A percentile compares a stretch with the other conserved stretches of the same genome.
Conservation (phyloP, 768 basidiomycete genomes). For the Phanerochaete sordida region DNA sequence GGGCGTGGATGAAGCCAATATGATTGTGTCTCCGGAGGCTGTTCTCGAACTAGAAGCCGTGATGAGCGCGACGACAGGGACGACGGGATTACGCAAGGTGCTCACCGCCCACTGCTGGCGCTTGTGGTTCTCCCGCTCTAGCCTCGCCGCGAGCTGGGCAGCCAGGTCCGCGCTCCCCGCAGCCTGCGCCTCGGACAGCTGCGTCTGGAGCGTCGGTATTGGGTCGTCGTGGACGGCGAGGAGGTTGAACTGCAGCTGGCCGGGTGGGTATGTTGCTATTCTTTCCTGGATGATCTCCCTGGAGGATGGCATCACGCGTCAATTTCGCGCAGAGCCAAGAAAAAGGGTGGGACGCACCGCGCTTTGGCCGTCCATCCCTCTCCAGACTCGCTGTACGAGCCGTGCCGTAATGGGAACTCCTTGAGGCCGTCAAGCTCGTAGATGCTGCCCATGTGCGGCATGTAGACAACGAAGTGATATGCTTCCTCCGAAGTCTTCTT, state of each 20-base stretch:
- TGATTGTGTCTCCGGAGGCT: constrained; percentile 85
- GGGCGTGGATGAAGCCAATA: constrained; percentile 72
- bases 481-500: constrained; percentile 73
- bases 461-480: constrained; percentile 95
- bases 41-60: constrained; percentile 69
- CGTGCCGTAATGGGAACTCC: constrained; percentile 74
- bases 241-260: constrained; percentile 92
- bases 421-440: constrained; percentile 96
- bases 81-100: constrained; percentile 13
- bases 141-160: constrained; percentile 49
- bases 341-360: constrained; percentile 40
- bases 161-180: constrained; percentile 32
- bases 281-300: constrained; percentile 84
- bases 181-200: constrained; percentile 46
- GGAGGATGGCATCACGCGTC: background rate
- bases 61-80: background rate
- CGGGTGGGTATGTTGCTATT: constrained; percentile 87
- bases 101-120: constrained; percentile 81
- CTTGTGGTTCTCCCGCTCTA: constrained; percentile 69
- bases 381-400: constrained; percentile 57
- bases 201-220: constrained; percentile 60
- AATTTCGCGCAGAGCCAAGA: background rate
- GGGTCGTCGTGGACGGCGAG: constrained; percentile 85
- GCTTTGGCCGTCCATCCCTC: constrained; percentile 86
- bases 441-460: constrained; percentile 77